Base-by-base conservation (phyloP, 495 filamentous ascomycete species). In the Neurospora discreta region DNA sequence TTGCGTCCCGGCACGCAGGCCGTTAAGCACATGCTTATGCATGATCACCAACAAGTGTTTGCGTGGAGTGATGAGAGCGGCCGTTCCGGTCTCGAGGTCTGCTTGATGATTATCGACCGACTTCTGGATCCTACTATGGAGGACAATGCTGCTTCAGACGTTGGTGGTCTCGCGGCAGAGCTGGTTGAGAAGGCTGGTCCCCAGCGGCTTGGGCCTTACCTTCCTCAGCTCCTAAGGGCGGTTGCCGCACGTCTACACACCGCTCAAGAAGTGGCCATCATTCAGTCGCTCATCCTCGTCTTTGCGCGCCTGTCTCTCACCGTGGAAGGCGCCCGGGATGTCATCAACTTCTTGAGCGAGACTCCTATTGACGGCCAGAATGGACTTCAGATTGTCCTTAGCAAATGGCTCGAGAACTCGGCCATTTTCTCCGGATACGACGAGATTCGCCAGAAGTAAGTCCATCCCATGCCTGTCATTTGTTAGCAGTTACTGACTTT, bases 361-460 rank as follows among this genome's bases (percentile, higher is more conserved):
- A 90, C 97, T 68, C 87, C 93, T 74, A 88, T 99, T 71, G 87
- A 87, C 39, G 86, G 85, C 23, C 84, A 88, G 75, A 97, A 86
- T 76, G 95, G 95, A 15, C 84, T 99, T 9, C 87, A 93, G 69
- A 89, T 98, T 3, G 95, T 99, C 16, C 81, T 99, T 73, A 85
- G 89, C 81, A 98, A 98, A 80, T 99, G 95, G 95, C 85, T 98
- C 0, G 95, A 97, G 80, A 95, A 98, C 80, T 97, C 94, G 3
- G 87, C 95, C 81, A 97, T 90, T 79, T 98, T 99, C 80, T 92
- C 93, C 9, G 95, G 95, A 23, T 99, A 98, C 76, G 94, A 98
- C 75, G 94, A 97, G 79, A 98, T 97, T 76, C 85, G 94, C 75
- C 93, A 97, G 78, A 99, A 98, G 91, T 93, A 81, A 79, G 87